Evolutionary conservation across 805 yeast species (phyloP).

Genomic region (Ogataea pilisensis): DNA sequence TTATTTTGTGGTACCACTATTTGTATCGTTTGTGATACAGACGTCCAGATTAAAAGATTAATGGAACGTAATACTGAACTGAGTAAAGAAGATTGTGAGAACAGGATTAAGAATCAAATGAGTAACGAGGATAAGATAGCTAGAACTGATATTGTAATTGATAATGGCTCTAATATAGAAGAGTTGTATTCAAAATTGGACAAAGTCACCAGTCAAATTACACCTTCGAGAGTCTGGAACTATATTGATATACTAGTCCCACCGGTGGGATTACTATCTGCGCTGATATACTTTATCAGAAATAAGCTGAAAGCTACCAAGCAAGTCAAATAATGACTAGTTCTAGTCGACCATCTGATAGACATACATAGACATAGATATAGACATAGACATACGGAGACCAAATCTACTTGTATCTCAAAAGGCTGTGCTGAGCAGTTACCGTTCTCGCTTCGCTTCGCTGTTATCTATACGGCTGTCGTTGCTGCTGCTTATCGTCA

Average conservation of each 20-base stretch:
- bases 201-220: conserved; percentile 31
- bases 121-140: conserved; percentile 49
- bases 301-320: conserved; percentile 1
- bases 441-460: too few relatives aligned
- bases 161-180: conserved; percentile 50
- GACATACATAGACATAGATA: too few relatives aligned
- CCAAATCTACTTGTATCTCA: too few relatives aligned
- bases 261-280: conserved; percentile 17
- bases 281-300: conserved; percentile 1
- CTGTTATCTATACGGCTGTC: too few relatives aligned
- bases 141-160: conserved; percentile 63
- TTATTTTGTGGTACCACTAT: conserved; percentile 65
- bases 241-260: conserved; percentile 14
- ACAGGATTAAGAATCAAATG: conserved; percentile 78
- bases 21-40: conserved; percentile 59
- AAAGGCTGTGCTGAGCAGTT: too few relatives aligned
- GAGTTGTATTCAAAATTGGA: conserved; percentile 43
- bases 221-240: conserved; percentile 31
- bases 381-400: too few relatives aligned
- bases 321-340: too few relatives aligned
- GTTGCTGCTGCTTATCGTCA: too few relatives aligned
- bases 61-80: conserved; percentile 64
- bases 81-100: conserved; percentile 57
- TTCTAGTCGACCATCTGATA: too few relatives aligned
- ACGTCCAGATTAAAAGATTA: conserved; percentile 61